A percentile compares a stretch with the other conserved stretches of the same genome.
Conservation (phyloP, 768 basidiomycete species). For the Trametes punicea region DNA sequence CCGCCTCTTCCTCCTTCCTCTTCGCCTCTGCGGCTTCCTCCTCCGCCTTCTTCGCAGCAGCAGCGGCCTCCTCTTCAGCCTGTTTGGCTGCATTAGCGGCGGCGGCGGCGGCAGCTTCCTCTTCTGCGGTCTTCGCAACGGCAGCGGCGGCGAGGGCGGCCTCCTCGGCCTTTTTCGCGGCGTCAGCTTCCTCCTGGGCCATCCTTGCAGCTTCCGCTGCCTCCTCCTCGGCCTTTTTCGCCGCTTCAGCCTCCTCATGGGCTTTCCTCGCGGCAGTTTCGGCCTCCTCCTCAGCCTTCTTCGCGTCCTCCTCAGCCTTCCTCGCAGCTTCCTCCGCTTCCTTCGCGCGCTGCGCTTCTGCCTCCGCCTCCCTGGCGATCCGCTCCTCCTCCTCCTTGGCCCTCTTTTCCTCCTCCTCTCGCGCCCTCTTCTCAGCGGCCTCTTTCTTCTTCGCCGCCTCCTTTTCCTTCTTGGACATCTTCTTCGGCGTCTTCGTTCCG, state of each 20-base stretch:
- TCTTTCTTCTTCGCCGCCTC: conserved; percentile 19
- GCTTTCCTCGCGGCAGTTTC: conserved; percentile 2
- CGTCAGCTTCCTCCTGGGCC: conserved; percentile 13
- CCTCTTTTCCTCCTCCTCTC: conserved; percentile 15
- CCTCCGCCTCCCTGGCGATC: background rate
- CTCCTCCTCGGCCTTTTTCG: conserved; percentile 9
- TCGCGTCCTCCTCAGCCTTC: conserved; percentile 11
- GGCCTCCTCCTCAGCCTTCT: conserved; percentile 9
- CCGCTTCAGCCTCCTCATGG: no score
- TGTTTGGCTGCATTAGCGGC: background rate
- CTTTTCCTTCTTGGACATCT: conserved; percentile 25
- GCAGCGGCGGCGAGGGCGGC: conserved; percentile 2
- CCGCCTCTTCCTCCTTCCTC: conserved; percentile 10
- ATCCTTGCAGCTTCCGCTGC: conserved; percentile 7
- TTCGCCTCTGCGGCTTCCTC: conserved; percentile 13
- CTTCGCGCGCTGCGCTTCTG: background rate
- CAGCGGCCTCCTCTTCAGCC: conserved; percentile 1
- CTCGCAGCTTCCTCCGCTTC: background rate
- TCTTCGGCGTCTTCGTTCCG: conserved; percentile 12
- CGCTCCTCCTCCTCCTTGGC: background rate
- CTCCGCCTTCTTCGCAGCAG: background rate
- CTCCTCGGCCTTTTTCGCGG: conserved; percentile 11
- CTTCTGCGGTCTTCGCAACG: background rate
- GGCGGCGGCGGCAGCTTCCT: background rate
- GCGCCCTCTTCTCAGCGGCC: conserved; percentile 8